phyloP scores from a whole-genome alignment of 352 stramenopile genomes.

The Phytophthora lateralis region DNA sequence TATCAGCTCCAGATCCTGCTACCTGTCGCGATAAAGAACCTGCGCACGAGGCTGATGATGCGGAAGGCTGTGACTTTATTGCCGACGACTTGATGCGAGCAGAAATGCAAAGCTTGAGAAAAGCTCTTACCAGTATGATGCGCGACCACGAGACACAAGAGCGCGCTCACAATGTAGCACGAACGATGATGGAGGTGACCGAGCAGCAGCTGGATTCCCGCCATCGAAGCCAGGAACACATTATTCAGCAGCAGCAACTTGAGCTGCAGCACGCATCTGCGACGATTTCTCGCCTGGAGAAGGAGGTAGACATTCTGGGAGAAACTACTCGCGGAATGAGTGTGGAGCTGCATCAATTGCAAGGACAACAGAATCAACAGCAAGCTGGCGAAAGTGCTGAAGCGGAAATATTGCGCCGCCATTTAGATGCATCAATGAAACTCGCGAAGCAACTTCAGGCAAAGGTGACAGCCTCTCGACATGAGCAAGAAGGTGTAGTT shows the following conservation, averaged over 20 bases:
- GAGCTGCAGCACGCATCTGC: slow-evolving; percentile 34
- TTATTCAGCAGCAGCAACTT: slow-evolving; percentile 38
- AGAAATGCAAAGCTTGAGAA: slow-evolving; percentile 54
- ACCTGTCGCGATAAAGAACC: neutral
- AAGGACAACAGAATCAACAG: slow-evolving; percentile 18
- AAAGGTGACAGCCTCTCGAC: slow-evolving; percentile 32
- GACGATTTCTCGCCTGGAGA: slow-evolving; percentile 30
- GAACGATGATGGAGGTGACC: slow-evolving; percentile 28
- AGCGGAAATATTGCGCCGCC: slow-evolving; percentile 57
- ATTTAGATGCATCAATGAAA: slow-evolving; percentile 33
- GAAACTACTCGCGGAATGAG: slow-evolving; percentile 26
- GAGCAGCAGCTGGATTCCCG: slow-evolving; percentile 30
- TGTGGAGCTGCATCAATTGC: slow-evolving; percentile 28
- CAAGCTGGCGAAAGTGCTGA: slow-evolving; percentile 48
- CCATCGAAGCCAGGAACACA: slow-evolving; percentile 35
- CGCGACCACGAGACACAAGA: slow-evolving; percentile 41
- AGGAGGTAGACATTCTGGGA: slow-evolving; percentile 27
- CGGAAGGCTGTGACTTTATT: slow-evolving; percentile 18
- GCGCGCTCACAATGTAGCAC: slow-evolving; percentile 27
- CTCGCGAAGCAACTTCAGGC: slow-evolving; percentile 33
- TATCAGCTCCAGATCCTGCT: neutral
- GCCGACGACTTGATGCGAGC: slow-evolving; percentile 49
- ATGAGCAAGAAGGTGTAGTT: slow-evolving; percentile 24
- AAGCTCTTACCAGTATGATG: slow-evolving; percentile 47
- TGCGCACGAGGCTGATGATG: slow-evolving; percentile 1